Evolutionary conservation across 2,329 filamentous ascomycete species (phyloP), one percentile per base, ranked within the genome.

Genomic region (Arthroderma uncinatum): DNA sequence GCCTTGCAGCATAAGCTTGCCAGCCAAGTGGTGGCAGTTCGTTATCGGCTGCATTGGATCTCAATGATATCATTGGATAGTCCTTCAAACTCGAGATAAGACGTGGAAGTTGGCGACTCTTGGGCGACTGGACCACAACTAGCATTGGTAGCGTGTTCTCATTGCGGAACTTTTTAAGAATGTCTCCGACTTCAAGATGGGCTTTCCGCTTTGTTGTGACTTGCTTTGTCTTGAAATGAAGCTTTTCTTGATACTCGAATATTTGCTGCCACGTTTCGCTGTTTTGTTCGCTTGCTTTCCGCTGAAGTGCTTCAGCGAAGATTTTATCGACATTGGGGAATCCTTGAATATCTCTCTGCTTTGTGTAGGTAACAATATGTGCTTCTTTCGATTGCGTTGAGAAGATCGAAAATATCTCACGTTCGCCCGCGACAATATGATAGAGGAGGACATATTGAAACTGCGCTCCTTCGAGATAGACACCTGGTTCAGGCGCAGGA

Each of bases 371-470:
- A 54, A 97, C 79, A 54, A 99, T 82, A 65, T 95, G 83, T 0
- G 91, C 93, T 64, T 93, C 84, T 10, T 84, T 80, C 61, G 81
- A 85, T 0, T 82, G 82, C 0, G 89, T 92, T 0, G 92, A 97
- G 71, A 98, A 95, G 4, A 98, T 71, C 0, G 89, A 91, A 69
- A 96, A 97, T 54, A 98, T 85, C 66, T 98, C 91, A 36, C 89
- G 82, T 58, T 98, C 92, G 2, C 91, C 90, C 10, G 90, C 85
- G 47, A 86, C 85, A 66, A 98, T 86, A 71, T 99, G 93, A 58
- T 95, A 96, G 28, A 98, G 77, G 67, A 93, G 96, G 56, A 97
- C 79, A 68, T 95, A 98, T 19, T 84, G 85, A 68, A 97, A 78
- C 0, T 82, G 78, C 0, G 85, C 82, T 1, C 85, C 79, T 16